These are phyloP conservation scores for Venturiaceae sp. DNA, from an alignment of 2,329 filamentous ascomycete genomes.

Conservation along the genomic window DNA sequence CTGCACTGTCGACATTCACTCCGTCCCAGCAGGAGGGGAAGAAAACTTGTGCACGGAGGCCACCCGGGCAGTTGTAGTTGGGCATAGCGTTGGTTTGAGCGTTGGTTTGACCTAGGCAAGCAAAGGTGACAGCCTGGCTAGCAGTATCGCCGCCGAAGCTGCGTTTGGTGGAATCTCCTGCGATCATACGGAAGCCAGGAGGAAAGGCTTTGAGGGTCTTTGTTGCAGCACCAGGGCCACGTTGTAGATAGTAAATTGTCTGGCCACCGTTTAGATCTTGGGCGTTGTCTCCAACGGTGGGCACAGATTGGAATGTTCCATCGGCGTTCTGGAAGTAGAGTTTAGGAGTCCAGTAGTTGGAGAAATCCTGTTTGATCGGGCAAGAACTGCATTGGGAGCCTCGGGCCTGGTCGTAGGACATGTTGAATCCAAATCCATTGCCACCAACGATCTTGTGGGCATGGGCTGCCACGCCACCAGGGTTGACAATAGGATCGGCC, in stretches of 20 bases:
- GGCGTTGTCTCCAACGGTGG: slow-evolving; percentile 36
- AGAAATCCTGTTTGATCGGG: slow-evolving; percentile 56
- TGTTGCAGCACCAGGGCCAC: slow-evolving; percentile 42
- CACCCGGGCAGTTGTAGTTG: slow-evolving; percentile 40
- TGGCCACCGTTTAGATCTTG: slow-evolving; percentile 44
- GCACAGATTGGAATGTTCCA: slow-evolving; percentile 51
- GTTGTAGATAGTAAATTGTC: slow-evolving; percentile 59
- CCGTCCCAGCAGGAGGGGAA: slow-evolving; percentile 30
- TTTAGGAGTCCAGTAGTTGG: slow-evolving; percentile 68
- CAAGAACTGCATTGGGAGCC: slow-evolving; percentile 63
- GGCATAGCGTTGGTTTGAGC: slow-evolving; percentile 50
- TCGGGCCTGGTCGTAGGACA: slow-evolving; percentile 50
- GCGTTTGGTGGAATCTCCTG: slow-evolving; percentile 51
- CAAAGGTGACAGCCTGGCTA: slow-evolving; percentile 45
- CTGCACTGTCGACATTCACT: slow-evolving; percentile 22
- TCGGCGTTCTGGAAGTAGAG: slow-evolving; percentile 51
- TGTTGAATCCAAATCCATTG: slow-evolving; percentile 53
- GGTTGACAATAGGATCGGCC: slow-evolving; percentile 41
- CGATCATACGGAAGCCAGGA: slow-evolving; percentile 59
- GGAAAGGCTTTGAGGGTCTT: slow-evolving; percentile 64
- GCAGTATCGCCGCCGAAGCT: slow-evolving; percentile 46
- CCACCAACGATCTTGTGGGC: slow-evolving; percentile 32
- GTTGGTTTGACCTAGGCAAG: slow-evolving; percentile 40
- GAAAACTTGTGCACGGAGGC: slow-evolving; percentile 25
- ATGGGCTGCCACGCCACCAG: slow-evolving; percentile 20